Conservation (phyloP, 208 protist genomes). For the Trichomonas gallinae region DNA sequence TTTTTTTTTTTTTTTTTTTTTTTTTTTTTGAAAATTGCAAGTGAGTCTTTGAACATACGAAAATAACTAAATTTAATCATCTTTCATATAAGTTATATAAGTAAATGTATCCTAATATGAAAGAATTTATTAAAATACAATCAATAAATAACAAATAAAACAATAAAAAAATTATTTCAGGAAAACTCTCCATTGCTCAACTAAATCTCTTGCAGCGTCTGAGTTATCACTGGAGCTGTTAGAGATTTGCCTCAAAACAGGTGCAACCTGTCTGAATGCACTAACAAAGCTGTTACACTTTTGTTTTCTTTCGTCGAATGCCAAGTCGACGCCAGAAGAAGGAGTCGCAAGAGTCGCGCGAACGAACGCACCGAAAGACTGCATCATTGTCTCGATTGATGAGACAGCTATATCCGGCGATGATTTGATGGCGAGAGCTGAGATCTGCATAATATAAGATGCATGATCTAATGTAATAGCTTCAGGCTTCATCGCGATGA, state of each 20-base stretch:
- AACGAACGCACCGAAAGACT: neutral
- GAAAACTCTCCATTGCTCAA: slow-evolving; percentile 10
- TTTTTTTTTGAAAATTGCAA: too few species aligned
- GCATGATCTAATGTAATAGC: neutral
- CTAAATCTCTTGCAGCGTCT: neutral
- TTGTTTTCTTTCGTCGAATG: neutral
- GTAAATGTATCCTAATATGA: too few species aligned
- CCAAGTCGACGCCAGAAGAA: neutral
- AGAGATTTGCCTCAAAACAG: neutral
- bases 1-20: too few species aligned
- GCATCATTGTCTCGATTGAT: neutral
- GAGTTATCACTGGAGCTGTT: too few species aligned
- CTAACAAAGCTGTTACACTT: neutral
- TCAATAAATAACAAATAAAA: neutral
- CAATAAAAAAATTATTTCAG: neutral
- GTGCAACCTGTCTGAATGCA: neutral
- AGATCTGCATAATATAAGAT: neutral
- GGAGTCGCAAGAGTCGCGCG: neutral
- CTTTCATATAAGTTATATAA: too few species aligned
- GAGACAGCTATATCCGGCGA: neutral
- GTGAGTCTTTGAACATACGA: too few species aligned
- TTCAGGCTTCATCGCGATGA: neutral
- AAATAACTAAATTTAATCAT: too few species aligned
- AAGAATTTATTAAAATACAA: neutral
- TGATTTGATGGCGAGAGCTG: neutral